These are phyloP conservation scores for Aspergillus thermomutatus DNA, from an alignment of 2,329 filamentous ascomycete species.

Conservation along the genomic window DNA sequence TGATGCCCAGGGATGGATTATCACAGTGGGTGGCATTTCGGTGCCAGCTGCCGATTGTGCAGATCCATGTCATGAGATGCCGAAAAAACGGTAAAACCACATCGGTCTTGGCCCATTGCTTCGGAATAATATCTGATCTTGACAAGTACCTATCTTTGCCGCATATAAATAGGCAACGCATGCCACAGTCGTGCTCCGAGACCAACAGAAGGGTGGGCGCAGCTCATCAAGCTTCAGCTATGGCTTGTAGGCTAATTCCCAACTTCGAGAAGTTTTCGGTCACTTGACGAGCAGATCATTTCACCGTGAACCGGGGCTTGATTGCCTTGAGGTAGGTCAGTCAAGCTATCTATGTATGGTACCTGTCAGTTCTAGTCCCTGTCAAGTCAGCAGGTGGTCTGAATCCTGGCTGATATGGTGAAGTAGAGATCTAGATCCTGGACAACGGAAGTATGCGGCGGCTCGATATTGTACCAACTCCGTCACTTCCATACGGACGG, in stretches of 20 bases:
- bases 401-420: slow-evolving; percentile 1
- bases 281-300: not conserved
- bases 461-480: slow-evolving; percentile 5
- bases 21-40: not conserved
- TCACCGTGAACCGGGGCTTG: not conserved
- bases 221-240: not conserved
- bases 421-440: slow-evolving; percentile 13
- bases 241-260: not conserved
- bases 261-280: not conserved
- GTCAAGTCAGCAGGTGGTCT: not conserved
- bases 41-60: not conserved
- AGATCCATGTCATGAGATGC: not conserved
- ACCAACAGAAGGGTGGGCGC: not conserved
- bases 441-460: slow-evolving; percentile 5
- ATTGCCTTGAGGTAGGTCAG: too few relatives aligned
- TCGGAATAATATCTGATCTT: not conserved
- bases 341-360: not conserved
- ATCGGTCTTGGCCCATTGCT: not conserved
- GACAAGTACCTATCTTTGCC: not conserved
- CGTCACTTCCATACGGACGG: slow-evolving; percentile 12
- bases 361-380: not conserved
- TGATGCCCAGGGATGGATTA: not conserved
- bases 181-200: not conserved
- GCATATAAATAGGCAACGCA: not conserved
- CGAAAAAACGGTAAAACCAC: not conserved